phyloP scores from a whole-genome alignment of 2,329 filamentous ascomycete species.

The Incumbomyces delicatus region DNA sequence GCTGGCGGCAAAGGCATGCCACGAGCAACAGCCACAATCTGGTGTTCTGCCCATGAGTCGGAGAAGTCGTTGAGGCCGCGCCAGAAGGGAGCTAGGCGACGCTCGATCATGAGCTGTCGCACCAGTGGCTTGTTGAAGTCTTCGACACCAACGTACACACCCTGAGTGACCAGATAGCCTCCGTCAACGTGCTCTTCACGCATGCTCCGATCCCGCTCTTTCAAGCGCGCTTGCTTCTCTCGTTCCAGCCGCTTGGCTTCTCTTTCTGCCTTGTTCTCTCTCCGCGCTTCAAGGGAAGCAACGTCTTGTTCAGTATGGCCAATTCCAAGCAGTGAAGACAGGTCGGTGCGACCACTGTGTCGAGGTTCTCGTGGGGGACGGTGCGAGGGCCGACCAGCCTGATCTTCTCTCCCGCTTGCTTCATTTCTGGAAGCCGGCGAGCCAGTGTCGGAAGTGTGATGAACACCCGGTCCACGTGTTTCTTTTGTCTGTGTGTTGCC shows the following conservation, averaged over 20 bases:
- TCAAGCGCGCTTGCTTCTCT: constrained; percentile 63
- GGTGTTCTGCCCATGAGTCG: constrained; percentile 83
- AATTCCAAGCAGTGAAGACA: constrained; percentile 51
- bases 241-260: constrained; percentile 78
- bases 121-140: constrained; percentile 87
- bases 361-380: constrained; percentile 38
- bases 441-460: constrained; percentile 11
- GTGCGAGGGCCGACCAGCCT: background rate
- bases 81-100: constrained; percentile 90
- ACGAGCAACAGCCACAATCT: constrained; percentile 82
- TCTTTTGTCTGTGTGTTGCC: constrained; percentile 40
- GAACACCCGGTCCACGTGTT: constrained; percentile 25
- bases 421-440: constrained; percentile 13
- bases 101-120: constrained; percentile 86
- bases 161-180: constrained; percentile 86
- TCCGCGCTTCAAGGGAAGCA: constrained; percentile 49
- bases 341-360: constrained; percentile 47
- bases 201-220: constrained; percentile 84
- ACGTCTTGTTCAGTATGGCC: constrained; percentile 41
- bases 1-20: constrained; percentile 74
- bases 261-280: constrained; percentile 83
- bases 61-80: constrained; percentile 82
- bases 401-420: constrained; percentile 6
- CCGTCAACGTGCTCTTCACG: constrained; percentile 88
- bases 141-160: constrained; percentile 82